phyloP scores from a whole-genome alignment of 345 rosid species.

The Theobroma cacao region DNA sequence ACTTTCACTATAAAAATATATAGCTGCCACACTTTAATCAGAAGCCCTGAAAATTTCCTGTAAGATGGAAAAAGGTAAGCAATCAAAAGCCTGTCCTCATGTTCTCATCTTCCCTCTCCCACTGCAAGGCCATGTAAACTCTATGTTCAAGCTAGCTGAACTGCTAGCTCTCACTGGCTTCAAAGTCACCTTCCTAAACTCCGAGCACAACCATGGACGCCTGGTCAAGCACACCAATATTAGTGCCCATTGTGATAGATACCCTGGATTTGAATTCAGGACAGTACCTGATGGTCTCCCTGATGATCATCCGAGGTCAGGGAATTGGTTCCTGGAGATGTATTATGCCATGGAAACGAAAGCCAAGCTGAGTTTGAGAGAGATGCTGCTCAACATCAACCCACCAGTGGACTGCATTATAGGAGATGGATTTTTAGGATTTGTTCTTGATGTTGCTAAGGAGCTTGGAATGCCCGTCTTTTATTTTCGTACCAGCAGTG shows the following conservation, averaged over 20 bases:
- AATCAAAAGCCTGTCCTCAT: slow-evolving; percentile 2
- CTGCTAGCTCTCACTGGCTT: slow-evolving; percentile 43
- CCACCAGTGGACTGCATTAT: slow-evolving; percentile 33
- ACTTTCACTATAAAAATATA: no score
- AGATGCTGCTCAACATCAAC: slow-evolving; percentile 9
- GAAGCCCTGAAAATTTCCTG: background rate
- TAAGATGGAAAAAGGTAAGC: background rate
- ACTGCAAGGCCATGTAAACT: slow-evolving; percentile 61
- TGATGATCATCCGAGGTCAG: slow-evolving; percentile 21
- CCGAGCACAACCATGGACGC: slow-evolving; percentile 31
- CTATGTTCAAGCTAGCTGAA: slow-evolving; percentile 66
- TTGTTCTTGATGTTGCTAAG: slow-evolving; percentile 23
- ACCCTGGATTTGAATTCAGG: slow-evolving; percentile 32
- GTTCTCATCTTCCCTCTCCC: slow-evolving; percentile 61
- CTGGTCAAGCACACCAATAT: slow-evolving; percentile 22
- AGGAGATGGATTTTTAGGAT: slow-evolving; percentile 36
- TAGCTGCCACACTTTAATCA: background rate
- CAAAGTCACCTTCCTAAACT: slow-evolving; percentile 56
- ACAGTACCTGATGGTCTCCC: slow-evolving; percentile 37
- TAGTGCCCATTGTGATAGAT: slow-evolving; percentile 33
- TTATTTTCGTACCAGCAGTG: slow-evolving; percentile 34
- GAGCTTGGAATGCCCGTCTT: slow-evolving; percentile 33
- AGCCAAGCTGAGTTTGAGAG: slow-evolving; percentile 16
- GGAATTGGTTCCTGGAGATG: slow-evolving; percentile 14
- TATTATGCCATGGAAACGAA: slow-evolving; percentile 9